Percentiles rank a stretch among this genome's conserved stretches.
phyloP scores from a whole-genome alignment of 2,329 filamentous ascomycete genomes.

The Fusarium citri region DNA sequence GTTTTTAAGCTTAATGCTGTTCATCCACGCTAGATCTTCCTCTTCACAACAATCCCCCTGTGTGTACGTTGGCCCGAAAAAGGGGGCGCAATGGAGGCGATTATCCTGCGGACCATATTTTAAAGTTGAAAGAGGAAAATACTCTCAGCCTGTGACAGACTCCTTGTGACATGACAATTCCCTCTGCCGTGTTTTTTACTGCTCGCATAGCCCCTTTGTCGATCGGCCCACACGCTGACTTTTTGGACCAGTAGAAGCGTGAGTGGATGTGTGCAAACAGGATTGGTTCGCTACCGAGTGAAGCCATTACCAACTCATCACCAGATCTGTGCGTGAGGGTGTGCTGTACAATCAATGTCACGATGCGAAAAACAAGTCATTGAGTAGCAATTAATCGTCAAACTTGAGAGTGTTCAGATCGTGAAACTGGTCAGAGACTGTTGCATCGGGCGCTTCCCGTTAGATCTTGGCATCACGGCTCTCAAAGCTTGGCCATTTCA shows the following conservation, averaged over 20 bases:
- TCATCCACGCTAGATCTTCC: slow-evolving; percentile 27
- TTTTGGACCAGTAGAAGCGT: slow-evolving; percentile 4
- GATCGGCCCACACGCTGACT: neutral
- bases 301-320: neutral
- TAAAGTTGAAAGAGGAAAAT: slow-evolving; percentile 1
- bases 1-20: slow-evolving; percentile 34
- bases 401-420: neutral
- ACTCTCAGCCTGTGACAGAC: neutral
- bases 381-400: neutral
- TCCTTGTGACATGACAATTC: slow-evolving; percentile 3
- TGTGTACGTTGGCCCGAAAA: neutral
- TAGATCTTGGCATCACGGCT: neutral
- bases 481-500: neutral
- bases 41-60: neutral
- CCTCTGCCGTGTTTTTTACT: neutral
- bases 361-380: neutral
- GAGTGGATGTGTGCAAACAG: slow-evolving; percentile 2
- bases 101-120: slow-evolving; percentile 10
- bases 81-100: slow-evolving; percentile 16
- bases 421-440: neutral
- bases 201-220: slow-evolving; percentile 12
- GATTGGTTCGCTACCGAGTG: neutral
- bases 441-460: neutral
- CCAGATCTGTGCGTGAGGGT: neutral
- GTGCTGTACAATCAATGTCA: neutral